Evolutionary conservation across 805 yeast species (phyloP), one percentile per base, ranked within the genome.

Genomic region (Pichia pseudocactophila): DNA sequence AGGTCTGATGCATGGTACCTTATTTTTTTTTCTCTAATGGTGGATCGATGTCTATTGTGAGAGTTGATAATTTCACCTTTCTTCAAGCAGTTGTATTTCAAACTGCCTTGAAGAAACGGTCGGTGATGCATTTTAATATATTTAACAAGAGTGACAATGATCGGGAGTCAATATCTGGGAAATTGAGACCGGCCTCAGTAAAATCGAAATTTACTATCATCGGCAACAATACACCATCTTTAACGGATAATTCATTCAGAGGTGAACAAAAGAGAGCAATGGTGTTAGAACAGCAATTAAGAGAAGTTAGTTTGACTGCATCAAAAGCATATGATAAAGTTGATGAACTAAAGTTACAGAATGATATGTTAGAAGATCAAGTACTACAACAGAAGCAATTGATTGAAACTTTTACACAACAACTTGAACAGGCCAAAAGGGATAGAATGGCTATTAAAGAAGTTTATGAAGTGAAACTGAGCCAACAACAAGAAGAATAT

Each of bases 301-400:
- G 40, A 32, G 53, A 55, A 16, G 50, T 56, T 4, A 56, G 59
- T 39, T 34, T 37, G 28, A 53, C 59, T 7, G 61, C 59, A 6
- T 51, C 59, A 1, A 43, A 30, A 16, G 61, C 59, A 2, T 56
- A 52, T 39, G 62, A 57, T 43, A 44, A 51, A 30, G 25, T 56
- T 5, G 62, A 53, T 9, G 59, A 57, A 13, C 39, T 58, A 16
- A 50, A 39, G 26, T 28, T 47, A 11, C 43, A 44, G 30, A 57
- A 58, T 35, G 39, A 39, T 5, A 45, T 56, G 53, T 39, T 58
- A 11, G 37, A 40, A 13, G 60, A 58, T 30, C 62, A 58, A 39
- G 58, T 56, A 4, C 34, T 39, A 3, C 52, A 53, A 22, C 63
- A 58, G 36, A 58, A 58, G 36, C 36, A 32, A 10, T 46, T 56